Conservation (phyloP, 2,329 filamentous ascomycete species). For the Bipolaris victoriae region DNA sequence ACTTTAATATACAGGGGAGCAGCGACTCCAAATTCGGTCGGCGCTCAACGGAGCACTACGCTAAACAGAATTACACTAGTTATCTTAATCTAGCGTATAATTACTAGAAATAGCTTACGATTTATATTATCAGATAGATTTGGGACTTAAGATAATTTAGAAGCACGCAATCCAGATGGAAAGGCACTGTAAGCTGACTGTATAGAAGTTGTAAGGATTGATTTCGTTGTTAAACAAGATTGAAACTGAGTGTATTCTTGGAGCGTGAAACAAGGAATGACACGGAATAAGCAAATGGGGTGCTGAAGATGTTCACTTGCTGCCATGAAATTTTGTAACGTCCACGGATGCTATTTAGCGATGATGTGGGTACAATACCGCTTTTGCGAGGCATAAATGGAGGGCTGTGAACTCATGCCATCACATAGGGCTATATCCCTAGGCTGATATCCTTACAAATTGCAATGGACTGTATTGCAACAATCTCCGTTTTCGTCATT, state of each 20-base stretch:
- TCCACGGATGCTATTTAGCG: background rate
- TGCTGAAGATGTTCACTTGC: background rate
- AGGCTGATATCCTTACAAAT: background rate
- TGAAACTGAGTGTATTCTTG: conserved; percentile 1
- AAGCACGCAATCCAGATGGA: no score
- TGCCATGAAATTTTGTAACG: background rate
- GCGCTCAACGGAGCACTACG: no score
- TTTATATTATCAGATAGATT: no score
- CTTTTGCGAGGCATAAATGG: conserved; percentile 3
- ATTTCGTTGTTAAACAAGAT: background rate
- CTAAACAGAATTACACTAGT: no score
- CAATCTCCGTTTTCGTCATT: conserved; percentile 14
- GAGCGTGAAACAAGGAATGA: background rate
- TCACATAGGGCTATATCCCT: background rate
- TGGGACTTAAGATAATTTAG: no score
- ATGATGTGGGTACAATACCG: background rate
- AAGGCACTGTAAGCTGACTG: no score
- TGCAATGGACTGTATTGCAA: background rate
- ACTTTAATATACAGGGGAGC: no score
- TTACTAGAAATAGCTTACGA: no score
- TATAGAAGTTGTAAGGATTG: no score
- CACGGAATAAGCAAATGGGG: background rate
- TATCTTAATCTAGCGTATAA: no score
- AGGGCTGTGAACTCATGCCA: background rate
- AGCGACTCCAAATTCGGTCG: no score